Evolutionary conservation across 768 basidiomycete genomes (phyloP), one percentile per base, ranked within the genome.

Genomic region (Lentinula boryana): DNA sequence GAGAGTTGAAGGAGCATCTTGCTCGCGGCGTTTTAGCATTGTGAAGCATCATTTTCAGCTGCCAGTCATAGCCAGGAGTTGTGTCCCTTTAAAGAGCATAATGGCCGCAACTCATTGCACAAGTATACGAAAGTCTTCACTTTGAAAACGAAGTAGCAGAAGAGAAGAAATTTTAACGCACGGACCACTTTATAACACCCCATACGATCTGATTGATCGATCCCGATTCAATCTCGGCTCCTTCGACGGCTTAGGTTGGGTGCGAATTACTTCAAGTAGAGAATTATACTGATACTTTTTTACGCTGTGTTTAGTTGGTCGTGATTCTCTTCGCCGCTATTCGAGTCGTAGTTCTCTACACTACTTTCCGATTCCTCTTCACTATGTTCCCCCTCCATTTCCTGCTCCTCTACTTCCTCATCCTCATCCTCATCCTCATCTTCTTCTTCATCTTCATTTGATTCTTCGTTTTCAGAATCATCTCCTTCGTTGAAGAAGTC

Each of bases 401-500:
- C 66, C 0, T 68, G 67, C 1, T 67, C 69, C 16, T 67, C 65
- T 8, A 49, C 60, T 8, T 59, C 53, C 18, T 68, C 68, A 4
- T 72, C 68, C 10, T 72, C 74, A 7, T 72, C 72, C 0, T 73
- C 70, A 2, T 68, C 69, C 7, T 66, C 68, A 7, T 71, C 74
- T 0, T 69, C 69, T 1, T 69, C 63, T 0, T 67, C 65, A 2
- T 68, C 63, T 6, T 70, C 71, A 13, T 68, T 71, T 27, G 67
- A 68, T 10, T 66, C 67, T 13, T 63, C 69, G 5, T 68, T 65
- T 33, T 58, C 63, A 38, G 32, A 36, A 8, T 40, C 50, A 3
- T 74, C 75, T 0, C 70, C 74, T 38, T 81, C 84, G 4, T 78
- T 88, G 68, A 93, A 93, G 69, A 93, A 94, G 63, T 83, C 78